These are phyloP conservation scores for Trichoderma atroviride DNA, from an alignment of 2,329 filamentous ascomycete genomes.

Conservation along the genomic window DNA sequence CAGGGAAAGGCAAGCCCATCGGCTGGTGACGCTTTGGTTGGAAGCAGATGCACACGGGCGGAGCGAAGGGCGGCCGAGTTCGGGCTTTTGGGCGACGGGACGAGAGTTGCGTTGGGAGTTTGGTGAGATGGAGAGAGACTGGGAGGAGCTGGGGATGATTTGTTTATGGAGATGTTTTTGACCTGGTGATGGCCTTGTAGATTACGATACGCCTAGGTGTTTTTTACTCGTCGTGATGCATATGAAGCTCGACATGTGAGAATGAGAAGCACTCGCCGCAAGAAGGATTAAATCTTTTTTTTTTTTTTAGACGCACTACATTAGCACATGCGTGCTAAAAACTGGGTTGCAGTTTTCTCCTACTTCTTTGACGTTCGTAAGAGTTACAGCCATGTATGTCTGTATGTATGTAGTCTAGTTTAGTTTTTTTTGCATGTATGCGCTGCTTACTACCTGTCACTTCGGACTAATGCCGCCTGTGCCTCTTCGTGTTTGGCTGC, in stretches of 20 bases:
- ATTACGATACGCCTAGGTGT: too few species aligned
- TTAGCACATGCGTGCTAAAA: background rate
- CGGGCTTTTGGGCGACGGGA: conserved; percentile 12
- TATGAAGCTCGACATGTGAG: background rate
- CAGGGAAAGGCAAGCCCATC: background rate
- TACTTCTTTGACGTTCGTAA: background rate
- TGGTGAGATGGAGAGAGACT: background rate
- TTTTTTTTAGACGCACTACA: background rate
- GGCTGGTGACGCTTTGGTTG: conserved; percentile 22
- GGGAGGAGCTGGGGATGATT: background rate
- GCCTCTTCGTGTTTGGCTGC: background rate
- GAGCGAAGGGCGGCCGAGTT: conserved; percentile 21
- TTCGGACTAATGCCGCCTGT: background rate
- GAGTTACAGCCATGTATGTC: background rate
- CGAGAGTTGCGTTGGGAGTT: background rate
- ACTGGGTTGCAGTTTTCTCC: background rate
- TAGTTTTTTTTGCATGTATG: background rate
- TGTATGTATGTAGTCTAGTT: background rate
- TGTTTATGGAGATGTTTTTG: background rate
- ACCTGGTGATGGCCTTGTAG: too few species aligned
- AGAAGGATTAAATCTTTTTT: background rate
- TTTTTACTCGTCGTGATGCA: too few species aligned
- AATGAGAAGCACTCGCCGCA: background rate
- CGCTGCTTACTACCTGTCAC: background rate
- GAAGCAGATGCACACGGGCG: conserved; percentile 12